Percentiles rank a stretch among this genome's conserved stretches.
Evolutionary conservation across 306 rosid species (phyloP).

Genomic region (Senna siamea): DNA sequence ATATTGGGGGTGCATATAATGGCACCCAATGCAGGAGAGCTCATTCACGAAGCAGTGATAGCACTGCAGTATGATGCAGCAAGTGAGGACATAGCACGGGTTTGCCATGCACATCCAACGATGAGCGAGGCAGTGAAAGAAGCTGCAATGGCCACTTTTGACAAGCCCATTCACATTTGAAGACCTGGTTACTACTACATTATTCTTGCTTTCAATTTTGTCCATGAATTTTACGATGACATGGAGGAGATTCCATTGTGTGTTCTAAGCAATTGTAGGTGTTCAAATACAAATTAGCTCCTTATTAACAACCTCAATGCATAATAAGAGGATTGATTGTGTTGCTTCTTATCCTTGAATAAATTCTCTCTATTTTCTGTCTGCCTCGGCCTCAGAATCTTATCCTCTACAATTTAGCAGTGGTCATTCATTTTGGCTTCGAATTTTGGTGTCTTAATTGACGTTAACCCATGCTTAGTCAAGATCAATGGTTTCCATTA

Average conservation of each 20-base stretch:
- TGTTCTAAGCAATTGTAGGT: conserved; percentile 51
- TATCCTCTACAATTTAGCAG: no score
- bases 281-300: conserved; percentile 51
- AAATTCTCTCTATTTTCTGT: conserved; percentile 32
- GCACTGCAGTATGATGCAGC: conserved; percentile 92
- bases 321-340: conserved; percentile 47
- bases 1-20: conserved; percentile 97
- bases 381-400: background rate
- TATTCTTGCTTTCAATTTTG: conserved; percentile 50
- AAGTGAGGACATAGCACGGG: conserved; percentile 97
- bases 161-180: conserved; percentile 98
- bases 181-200: conserved; percentile 34
- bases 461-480: no score
- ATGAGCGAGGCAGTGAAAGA: conserved; percentile 99
- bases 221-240: conserved; percentile 53
- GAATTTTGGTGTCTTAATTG: no score
- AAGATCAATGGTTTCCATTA: no score
- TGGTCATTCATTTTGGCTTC: no score
- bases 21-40: conserved; percentile 98
- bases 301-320: conserved; percentile 32
- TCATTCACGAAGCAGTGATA: conserved; percentile 90
- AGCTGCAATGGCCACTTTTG: conserved; percentile 99
- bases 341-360: conserved; percentile 51
- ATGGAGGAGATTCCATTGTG: conserved; percentile 52
- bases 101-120: conserved; percentile 99